phyloP scores from a whole-genome alignment of 108 stramenopile species.

The Fistulifera pelliculosa region DNA sequence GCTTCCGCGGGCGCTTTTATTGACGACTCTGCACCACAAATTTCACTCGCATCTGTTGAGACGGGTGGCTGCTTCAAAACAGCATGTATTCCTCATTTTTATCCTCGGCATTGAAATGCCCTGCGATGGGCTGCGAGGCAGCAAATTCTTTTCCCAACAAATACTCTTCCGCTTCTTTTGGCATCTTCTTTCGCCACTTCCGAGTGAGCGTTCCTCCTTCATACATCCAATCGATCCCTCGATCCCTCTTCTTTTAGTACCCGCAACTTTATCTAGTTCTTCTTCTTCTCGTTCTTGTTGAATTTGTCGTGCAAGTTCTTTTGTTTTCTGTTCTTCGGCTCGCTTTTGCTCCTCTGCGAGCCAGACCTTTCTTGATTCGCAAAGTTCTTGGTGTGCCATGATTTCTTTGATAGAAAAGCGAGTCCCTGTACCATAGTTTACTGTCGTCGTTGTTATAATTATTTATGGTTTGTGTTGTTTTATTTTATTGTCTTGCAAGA shows the following conservation, averaged over 20 bases:
- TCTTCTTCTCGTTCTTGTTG: slow-evolving; percentile 87
- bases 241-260: slow-evolving; percentile 56
- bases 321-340: slow-evolving; percentile 66
- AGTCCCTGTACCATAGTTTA: slow-evolving; percentile 82
- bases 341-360: slow-evolving; percentile 83
- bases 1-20: neutral
- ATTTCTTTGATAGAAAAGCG: slow-evolving; percentile 92
- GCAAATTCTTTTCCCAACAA: slow-evolving; percentile 84
- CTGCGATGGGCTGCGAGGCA: slow-evolving; percentile 28
- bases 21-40: neutral
- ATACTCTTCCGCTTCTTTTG: slow-evolving; percentile 75
- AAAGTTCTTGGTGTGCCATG: slow-evolving; percentile 88
- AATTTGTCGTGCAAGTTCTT: slow-evolving; percentile 86
- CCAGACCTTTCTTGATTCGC: slow-evolving; percentile 93
- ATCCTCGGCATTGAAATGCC: slow-evolving; percentile 54
- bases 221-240: slow-evolving; percentile 96
- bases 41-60: slow-evolving; percentile 4
- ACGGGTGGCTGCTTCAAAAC: slow-evolving; percentile 16
- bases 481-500: too few species aligned
- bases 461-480: too few species aligned
- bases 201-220: slow-evolving; percentile 30
- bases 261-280: slow-evolving; percentile 73
- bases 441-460: too few species aligned
- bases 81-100: slow-evolving; percentile 45
- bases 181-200: slow-evolving; percentile 53